Evolutionary conservation across 2,329 filamentous ascomycete species (phyloP).

Genomic region (Diatrype stigma): DNA sequence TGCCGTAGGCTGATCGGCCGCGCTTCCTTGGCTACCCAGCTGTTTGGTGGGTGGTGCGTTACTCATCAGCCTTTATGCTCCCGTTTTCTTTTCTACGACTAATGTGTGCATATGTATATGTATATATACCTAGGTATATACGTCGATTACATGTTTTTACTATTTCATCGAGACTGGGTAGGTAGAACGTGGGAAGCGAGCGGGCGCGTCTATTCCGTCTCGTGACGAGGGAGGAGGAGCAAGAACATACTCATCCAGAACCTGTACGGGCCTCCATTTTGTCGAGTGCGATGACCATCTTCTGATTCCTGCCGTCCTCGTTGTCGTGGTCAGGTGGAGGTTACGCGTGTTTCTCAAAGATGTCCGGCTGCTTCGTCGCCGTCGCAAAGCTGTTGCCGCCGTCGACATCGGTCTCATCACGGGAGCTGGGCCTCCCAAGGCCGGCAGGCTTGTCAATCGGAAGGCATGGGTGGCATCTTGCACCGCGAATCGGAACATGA

Average conservation of each 20-base stretch:
- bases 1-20: constrained; percentile 94
- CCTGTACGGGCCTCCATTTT: constrained; percentile 60
- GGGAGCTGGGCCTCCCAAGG: constrained; percentile 6
- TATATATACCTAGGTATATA: too few relatives aligned
- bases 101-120: too few relatives aligned
- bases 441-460: constrained; percentile 20
- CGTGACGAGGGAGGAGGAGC: background rate
- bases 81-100: too few relatives aligned
- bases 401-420: background rate
- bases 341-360: background rate
- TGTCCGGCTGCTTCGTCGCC: background rate
- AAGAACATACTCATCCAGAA: constrained; percentile 57
- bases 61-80: background rate
- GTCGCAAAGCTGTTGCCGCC: constrained; percentile 21
- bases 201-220: too few relatives aligned
- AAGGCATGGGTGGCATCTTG: constrained; percentile 38
- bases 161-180: too few relatives aligned
- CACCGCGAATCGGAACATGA: constrained; percentile 43
- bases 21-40: constrained; percentile 90
- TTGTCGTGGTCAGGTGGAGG: background rate
- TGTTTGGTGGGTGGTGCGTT: constrained; percentile 32
- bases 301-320: constrained; percentile 1
- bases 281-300: constrained; percentile 27
- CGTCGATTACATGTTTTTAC: too few relatives aligned
- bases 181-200: too few relatives aligned